phyloP scores from a whole-genome alignment of 139 green algal genomes.

The Chlamydomonas sp. region DNA sequence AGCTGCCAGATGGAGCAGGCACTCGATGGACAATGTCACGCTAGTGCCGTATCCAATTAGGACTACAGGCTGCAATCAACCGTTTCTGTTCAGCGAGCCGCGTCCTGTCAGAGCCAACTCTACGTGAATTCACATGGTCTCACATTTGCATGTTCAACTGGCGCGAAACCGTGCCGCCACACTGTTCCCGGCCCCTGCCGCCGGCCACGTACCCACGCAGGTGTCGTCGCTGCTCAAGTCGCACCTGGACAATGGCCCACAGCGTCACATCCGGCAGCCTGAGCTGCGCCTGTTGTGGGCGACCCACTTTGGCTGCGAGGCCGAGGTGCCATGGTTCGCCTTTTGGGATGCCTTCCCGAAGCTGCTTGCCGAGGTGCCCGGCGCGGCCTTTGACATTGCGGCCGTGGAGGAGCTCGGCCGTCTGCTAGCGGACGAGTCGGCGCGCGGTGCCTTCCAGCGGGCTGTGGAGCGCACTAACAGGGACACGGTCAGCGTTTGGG shows the following conservation, averaged over 20 bases:
- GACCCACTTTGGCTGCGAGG: not conserved
- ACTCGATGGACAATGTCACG: too few species aligned
- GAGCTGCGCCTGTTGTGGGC: slow-evolving; percentile 8
- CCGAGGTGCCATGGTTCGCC: not conserved
- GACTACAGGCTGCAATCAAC: too few species aligned
- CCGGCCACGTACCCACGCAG: too few species aligned
- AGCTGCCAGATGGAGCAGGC: too few species aligned
- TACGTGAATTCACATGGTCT: too few species aligned
- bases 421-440: not conserved
- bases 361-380: not conserved
- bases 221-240: not conserved
- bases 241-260: slow-evolving; percentile 8
- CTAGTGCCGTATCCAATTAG: too few species aligned
- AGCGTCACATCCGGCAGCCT: slow-evolving; percentile 3
- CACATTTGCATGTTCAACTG: too few species aligned
- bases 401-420: not conserved
- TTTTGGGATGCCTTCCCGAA: slow-evolving; percentile 1
- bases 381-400: not conserved
- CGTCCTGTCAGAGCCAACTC: too few species aligned
- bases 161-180: too few species aligned
- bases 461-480: not conserved
- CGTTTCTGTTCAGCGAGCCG: too few species aligned
- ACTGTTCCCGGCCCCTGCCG: too few species aligned
- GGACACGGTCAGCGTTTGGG: slow-evolving; percentile 29
- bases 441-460: not conserved